Evolutionary conservation across 805 yeast species (phyloP), one percentile per base, ranked within the genome.

Genomic region (Candida ulmi): DNA sequence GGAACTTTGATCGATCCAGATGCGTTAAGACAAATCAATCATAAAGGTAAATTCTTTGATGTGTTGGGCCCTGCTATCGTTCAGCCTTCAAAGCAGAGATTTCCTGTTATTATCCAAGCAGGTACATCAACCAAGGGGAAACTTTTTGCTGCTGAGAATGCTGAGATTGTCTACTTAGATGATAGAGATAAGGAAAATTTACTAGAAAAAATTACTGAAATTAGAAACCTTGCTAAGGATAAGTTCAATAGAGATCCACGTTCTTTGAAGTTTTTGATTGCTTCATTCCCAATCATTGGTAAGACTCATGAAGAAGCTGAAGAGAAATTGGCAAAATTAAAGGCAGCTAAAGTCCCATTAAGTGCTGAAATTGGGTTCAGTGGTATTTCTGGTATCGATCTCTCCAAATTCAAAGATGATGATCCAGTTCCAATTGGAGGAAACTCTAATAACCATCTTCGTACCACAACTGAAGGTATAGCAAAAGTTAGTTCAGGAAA

Each of bases 371-470:
- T 66, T 2, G 49, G 64, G 18, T 65, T 67, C 42, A 55, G 68
- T 27, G 71, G 71, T 11, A 63, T 68, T 64, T 62, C 68, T 3
- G 71, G 70, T 2, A 54, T 65, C 34, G 69, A 66, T 36, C 51
- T 66, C 26, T 54, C 61, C 21, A 49, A 59, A 33, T 64, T 49
- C 44, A 19, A 31, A 13, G 34, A 31, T 21, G 54, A 45, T n/a
- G 50, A 55, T 36, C 66, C 63, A 18, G 65, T 65, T 23, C 28
- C 31, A 12, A 17, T 36, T 15, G 39, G 28, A 17, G 12, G 11
- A 11, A n/a, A n/a, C n/a, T 17, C 31, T 15, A 30, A 29, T 23
- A 28, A 36, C 12, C 19, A 36, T 8, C 15, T 23, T 3, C 32
- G 35, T 17, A 36, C 28, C 15, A 17, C 35, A 3, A 18, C 21